Conservation (phyloP, 1,139 yeast genomes). For the Geotrichum europaeum region DNA sequence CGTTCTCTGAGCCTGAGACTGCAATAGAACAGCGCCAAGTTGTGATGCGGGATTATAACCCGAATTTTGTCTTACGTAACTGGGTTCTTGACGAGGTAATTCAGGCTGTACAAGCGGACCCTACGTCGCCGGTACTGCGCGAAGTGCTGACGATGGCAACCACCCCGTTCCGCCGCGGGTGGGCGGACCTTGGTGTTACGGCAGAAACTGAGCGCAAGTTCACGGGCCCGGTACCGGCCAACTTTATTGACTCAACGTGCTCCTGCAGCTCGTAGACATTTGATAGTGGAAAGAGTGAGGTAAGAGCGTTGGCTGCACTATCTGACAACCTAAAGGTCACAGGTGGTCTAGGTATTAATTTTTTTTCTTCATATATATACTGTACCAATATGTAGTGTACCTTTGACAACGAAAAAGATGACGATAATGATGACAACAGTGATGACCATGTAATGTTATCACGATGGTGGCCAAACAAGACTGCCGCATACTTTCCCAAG, state of each 20-base stretch:
- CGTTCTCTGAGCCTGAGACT: constrained; percentile 37
- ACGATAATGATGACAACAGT: too few species aligned
- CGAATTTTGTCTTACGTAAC: constrained; percentile 73
- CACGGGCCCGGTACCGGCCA: constrained; percentile 27
- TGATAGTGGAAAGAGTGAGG: not conserved
- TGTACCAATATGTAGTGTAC: too few species aligned
- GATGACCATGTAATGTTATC: too few species aligned
- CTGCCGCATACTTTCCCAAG: too few species aligned
- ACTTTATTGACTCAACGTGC: constrained; percentile 28
- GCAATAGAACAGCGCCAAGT: constrained; percentile 36
- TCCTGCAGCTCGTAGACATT: constrained; percentile 28
- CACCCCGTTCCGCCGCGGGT: constrained; percentile 35
- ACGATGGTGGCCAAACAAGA: too few species aligned
- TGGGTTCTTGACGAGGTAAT: constrained; percentile 88
- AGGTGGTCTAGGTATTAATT: not conserved
- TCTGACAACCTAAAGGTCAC: not conserved
- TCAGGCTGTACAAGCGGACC: constrained; percentile 26
- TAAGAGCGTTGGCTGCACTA: not conserved
- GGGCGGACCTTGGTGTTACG: constrained; percentile 29
- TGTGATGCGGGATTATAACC: constrained; percentile 52
- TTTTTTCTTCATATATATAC: too few species aligned
- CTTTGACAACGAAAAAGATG: too few species aligned
- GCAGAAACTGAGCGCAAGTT: constrained; percentile 22
- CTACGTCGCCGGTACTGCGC: constrained; percentile 27
- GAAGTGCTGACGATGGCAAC: constrained; percentile 35